Percentiles rank a stretch among this genome's conserved stretches.
Conservation (phyloP, 148 eudicot genomes). For the Salicornia ramosissima region DNA sequence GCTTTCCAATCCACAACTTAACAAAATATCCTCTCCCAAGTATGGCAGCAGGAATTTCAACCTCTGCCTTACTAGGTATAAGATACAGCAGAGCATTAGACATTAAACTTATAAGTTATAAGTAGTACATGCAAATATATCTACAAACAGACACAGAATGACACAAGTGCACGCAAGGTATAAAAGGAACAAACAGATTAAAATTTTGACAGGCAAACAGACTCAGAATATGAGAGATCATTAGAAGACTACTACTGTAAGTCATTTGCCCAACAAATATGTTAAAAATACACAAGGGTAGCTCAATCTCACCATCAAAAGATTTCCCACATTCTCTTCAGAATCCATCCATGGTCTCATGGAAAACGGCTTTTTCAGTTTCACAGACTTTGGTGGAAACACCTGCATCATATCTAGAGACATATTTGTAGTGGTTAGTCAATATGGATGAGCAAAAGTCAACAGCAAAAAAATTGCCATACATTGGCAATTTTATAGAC, state of each 20-base stretch:
- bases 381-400: slow-evolving; percentile 76
- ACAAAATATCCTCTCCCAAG: background rate
- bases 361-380: slow-evolving; percentile 62
- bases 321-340: slow-evolving; percentile 78
- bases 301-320: slow-evolving; percentile 68
- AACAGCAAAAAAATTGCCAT: background rate
- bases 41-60: background rate
- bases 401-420: slow-evolving; percentile 54
- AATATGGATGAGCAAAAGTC: background rate
- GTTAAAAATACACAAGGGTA: background rate
- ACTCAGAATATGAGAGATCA: background rate
- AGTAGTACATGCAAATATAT: background rate
- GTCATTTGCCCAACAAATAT: background rate
- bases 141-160: no score
- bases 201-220: background rate
- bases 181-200: background rate
- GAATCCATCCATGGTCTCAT: slow-evolving; percentile 74
- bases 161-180: background rate
- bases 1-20: background rate
- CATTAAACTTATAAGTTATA: background rate
- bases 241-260: background rate
- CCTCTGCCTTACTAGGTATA: background rate
- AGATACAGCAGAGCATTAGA: background rate
- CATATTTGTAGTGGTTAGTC: background rate
- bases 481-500: background rate